Conservation (phyloP, 148 eudicot species). For the Simmondsia chinensis region DNA sequence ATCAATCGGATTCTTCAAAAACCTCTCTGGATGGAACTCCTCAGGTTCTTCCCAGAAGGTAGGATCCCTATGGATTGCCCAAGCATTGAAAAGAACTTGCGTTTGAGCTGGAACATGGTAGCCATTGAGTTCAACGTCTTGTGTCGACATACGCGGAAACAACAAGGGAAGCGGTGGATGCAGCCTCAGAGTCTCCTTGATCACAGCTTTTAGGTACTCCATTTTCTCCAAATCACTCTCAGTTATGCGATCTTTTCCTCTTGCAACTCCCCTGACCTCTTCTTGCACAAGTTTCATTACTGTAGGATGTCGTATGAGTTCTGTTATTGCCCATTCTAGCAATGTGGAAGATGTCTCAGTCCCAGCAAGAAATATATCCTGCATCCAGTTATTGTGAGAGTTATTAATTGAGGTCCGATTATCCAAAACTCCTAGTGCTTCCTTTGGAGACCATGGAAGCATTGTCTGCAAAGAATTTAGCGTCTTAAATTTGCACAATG, state of each 20-base stretch:
- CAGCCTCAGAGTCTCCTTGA: slow-evolving; percentile 21
- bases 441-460: too few species aligned
- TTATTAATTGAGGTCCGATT: too few species aligned
- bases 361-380: slow-evolving; percentile 29
- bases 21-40: slow-evolving; percentile 25
- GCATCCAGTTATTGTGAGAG: neutral
- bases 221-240: slow-evolving; percentile 17
- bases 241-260: slow-evolving; percentile 4
- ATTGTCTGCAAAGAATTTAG: too few species aligned
- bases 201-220: slow-evolving; percentile 24
- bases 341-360: slow-evolving; percentile 11
- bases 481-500: too few species aligned
- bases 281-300: slow-evolving; percentile 11
- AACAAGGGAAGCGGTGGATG: slow-evolving; percentile 16
- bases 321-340: slow-evolving; percentile 30
- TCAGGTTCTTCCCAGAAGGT: slow-evolving; percentile 21
- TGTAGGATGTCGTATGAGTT: slow-evolving; percentile 15
- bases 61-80: slow-evolving; percentile 27
- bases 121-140: slow-evolving; percentile 14
- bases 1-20: slow-evolving; percentile 9
- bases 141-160: slow-evolving; percentile 14
- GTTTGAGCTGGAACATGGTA: slow-evolving; percentile 18
- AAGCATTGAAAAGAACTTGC: slow-evolving; percentile 16
- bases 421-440: too few species aligned
- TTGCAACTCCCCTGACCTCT: slow-evolving; percentile 13